These are phyloP conservation scores for Magnolia changhungtana DNA, from an alignment of 164 flowering plant species.

Conservation along the genomic window DNA sequence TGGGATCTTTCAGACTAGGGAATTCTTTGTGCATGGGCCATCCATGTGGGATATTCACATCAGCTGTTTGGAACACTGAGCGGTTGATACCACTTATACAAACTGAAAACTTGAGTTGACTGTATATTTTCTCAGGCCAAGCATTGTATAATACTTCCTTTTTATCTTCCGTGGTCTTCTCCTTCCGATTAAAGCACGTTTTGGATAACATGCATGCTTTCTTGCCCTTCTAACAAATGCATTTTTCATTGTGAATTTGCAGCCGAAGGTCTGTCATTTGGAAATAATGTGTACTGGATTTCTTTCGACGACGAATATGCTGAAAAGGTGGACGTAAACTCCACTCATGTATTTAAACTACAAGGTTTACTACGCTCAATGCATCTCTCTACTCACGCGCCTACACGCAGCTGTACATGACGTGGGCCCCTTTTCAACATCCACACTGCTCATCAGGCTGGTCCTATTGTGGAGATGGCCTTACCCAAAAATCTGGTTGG, in stretches of 20 bases:
- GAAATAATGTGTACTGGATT: conserved; percentile 90
- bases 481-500: not conserved
- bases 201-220: too few species aligned
- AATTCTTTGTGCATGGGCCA: too few species aligned
- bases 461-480: not conserved
- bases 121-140: too few species aligned
- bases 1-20: too few species aligned
- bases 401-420: not conserved
- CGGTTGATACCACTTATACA: too few species aligned
- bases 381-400: not conserved
- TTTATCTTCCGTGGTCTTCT: not conserved
- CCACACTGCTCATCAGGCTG: not conserved
- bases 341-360: too few species aligned
- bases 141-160: not conserved
- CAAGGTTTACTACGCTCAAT: too few species aligned
- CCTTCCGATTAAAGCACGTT: too few species aligned
- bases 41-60: too few species aligned
- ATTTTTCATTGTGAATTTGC: conserved; percentile 26
- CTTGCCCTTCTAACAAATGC: not conserved
- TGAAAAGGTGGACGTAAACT: conserved; percentile 48
- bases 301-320: conserved; percentile 76
- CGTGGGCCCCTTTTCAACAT: not conserved
- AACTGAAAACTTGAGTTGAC: too few species aligned
- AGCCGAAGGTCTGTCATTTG: conserved; percentile 78
- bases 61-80: too few species aligned